Base-by-base conservation (phyloP, 352 stramenopile species). In the Phytophthora litchii region DNA sequence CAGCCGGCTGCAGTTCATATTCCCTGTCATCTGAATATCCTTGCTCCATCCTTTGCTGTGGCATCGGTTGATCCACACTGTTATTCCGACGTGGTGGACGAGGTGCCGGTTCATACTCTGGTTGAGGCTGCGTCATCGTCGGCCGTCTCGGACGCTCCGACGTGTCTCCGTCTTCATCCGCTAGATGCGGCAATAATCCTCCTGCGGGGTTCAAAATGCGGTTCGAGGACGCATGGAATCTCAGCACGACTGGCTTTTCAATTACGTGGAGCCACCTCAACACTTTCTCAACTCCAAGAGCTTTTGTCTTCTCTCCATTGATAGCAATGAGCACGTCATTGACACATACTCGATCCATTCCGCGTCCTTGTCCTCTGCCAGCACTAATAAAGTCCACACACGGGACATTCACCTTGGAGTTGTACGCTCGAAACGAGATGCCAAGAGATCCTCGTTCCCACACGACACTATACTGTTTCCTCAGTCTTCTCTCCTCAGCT, bases 241-340 rank as follows among this genome's bases (percentile, higher is more conserved):
- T 78, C 46, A 92, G 62, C 25, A 92, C 77, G 5, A 89, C 80
- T 5, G 83, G 83, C 44, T 88, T 90, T 42, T 92, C 80, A 21
- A 92, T 65, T 8, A 92, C 78, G 35, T 86, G 73, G 8, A 92
- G 75, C 80, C 83, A 89, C 29, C 83, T 70, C 36, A 91, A 69
- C 51, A 92, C 83, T 46, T 83, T 82, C 67, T 92, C 78, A 44
- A 92, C 80, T 10, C 83, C 83, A 13, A 92, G 56, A 13, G 67
- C 46, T 65, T 90, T 88, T 36, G 83, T 92, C 62, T 88, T 89
- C 52, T 92, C 76, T 21, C 83, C 83, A 31, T 92, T 91, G 54
- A 92, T 89, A 16, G 79, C 76, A 58, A 92, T 86, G 11, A 92
- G 74, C 54, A 92, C 83, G 63, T 92, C 83, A 64, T 91, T 92